Base-by-base conservation (phyloP, 352 stramenopile species). In the Globisporangium lucens region DNA sequence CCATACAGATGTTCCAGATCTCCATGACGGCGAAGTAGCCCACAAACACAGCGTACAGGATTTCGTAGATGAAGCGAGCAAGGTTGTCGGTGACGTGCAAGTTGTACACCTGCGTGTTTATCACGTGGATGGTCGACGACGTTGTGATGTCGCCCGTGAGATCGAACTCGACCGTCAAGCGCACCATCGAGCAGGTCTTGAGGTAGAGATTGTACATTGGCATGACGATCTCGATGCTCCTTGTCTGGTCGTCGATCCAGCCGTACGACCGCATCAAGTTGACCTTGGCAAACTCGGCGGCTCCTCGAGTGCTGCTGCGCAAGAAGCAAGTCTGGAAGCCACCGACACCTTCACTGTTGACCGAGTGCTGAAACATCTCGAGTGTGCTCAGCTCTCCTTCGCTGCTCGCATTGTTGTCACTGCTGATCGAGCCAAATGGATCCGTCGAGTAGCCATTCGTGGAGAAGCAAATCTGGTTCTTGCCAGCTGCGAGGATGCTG, bases 71-170 rank as follows among this genome's bases (percentile, higher is more conserved):
- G 12, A 66, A 63, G 1, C 83, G 80, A n/a, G 71, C 12, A 22
- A 87, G 65, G 58, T 91, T 91, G 22, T 68, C 73, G 12, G 62
- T 61, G 17, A 79, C 56, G n/a, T 72, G 75, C 33, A 89, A 79
- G 67, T 89, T 82, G 73, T 91, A 91, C 17, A 76, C 78, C 65
- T 91, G 77, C 24, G 88, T 77, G 22, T 87, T 85, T 2, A 79
- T 71, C 0, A 91, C 78, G 22, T 88, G 73, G 22, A 91, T 75
- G 29, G 70, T 61, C 0, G 74, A 78, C 20, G 66, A 51, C 2
- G 80, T 76, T n/a, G 55, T 75, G 4, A 91, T 74, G 0, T 73
- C 83, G 27, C 83, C 83, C 1, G 79, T 76, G 22, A 91, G 70
- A 49, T 86, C 77, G 51, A 89, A 91, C 29, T 78, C 65, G 29